Conservation (phyloP, 2,329 filamentous ascomycete species). For the Verticillium dahliae region DNA sequence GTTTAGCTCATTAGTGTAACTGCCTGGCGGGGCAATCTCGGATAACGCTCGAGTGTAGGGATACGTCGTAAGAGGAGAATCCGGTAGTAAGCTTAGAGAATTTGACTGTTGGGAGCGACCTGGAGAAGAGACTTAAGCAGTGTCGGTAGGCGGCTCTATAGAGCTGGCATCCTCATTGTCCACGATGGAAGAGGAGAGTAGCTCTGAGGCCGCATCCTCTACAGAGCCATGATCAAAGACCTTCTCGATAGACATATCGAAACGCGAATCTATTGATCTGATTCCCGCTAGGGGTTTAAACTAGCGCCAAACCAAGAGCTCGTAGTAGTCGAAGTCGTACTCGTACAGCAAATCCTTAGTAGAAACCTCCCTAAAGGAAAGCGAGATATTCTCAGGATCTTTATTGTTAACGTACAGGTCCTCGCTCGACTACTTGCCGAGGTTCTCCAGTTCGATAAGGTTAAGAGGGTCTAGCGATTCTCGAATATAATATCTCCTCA, state of each 20-base stretch:
- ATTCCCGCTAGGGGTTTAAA: background rate
- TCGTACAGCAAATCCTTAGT: background rate
- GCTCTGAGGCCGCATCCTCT: no score
- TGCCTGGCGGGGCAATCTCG: background rate
- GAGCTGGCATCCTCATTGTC: background rate
- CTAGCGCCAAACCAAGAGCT: background rate
- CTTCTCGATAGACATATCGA: background rate
- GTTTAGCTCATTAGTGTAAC: background rate
- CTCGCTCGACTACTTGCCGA: background rate
- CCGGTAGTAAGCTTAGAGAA: background rate
- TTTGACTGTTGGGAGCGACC: background rate
- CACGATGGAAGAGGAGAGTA: no score
- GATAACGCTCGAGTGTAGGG: background rate
- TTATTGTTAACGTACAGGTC: background rate
- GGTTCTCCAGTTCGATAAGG: background rate
- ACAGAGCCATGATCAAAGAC: background rate
- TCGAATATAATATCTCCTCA: background rate
- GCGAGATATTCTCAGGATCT: background rate
- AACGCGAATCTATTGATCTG: background rate
- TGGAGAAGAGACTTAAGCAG: background rate
- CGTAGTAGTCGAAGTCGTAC: background rate
- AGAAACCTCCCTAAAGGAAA: background rate
- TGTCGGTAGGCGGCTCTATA: background rate
- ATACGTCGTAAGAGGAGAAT: background rate
- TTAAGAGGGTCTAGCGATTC: background rate